Percentiles rank a stretch among this genome's conserved stretches.
Conservation (phyloP, 345 rosid species). For the Brassica rapa region DNA sequence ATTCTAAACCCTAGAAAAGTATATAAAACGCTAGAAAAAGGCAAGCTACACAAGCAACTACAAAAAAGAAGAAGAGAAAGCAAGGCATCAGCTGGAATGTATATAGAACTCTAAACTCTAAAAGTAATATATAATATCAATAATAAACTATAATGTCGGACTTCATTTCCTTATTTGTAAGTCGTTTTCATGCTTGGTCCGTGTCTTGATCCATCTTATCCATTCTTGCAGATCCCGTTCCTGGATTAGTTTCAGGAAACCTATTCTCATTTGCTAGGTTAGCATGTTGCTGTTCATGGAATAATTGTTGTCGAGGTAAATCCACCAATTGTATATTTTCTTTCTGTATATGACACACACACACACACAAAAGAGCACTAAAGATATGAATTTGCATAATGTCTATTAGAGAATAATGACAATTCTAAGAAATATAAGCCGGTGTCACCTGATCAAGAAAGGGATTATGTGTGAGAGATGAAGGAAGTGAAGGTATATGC, state of each 20-base stretch:
- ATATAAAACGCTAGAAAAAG: not conserved
- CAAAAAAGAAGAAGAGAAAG: not conserved
- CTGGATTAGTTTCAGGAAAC: not conserved
- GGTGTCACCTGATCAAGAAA: constrained; percentile 22
- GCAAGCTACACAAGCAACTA: not conserved
- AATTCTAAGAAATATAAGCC: not conserved
- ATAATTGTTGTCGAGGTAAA: not conserved
- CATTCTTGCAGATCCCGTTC: not conserved
- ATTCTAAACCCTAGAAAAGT: not conserved
- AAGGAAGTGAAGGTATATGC: not conserved
- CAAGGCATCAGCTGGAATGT: not conserved
- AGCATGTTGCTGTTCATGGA: not conserved
- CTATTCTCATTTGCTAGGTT: not conserved
- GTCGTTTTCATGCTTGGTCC: not conserved
- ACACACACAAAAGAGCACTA: not conserved
- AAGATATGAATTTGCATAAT: not conserved
- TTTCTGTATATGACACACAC: not conserved
- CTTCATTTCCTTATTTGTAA: not conserved
- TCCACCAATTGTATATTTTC: not conserved
- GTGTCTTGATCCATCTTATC: not conserved
- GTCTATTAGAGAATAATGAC: not conserved
- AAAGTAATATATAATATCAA: not conserved
- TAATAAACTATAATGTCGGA: not conserved
- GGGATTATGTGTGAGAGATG: not conserved
- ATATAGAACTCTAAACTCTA: not conserved